Percentiles rank a stretch among this genome's conserved stretches.
Evolutionary conservation across 1,284 basidiomycete species (phyloP).

Genomic region (Pascua guehoae): DNA sequence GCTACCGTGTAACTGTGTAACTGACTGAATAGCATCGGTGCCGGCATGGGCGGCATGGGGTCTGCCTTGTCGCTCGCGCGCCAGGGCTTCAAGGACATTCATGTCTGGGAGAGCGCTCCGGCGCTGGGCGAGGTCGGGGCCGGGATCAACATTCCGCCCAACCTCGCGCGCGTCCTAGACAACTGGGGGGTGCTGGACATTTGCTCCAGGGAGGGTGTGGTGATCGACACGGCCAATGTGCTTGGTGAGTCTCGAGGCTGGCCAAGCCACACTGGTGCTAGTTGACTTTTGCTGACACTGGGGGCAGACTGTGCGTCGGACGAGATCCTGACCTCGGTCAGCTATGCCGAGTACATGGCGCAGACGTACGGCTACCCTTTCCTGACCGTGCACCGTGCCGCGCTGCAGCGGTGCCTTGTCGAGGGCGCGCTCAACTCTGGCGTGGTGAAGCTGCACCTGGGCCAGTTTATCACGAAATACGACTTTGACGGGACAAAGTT

Average conservation of each 20-base stretch:
- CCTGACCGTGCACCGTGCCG: constrained; percentile 41
- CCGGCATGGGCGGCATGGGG: constrained; percentile 33
- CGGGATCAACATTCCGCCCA: constrained; percentile 41
- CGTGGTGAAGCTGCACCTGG: constrained; percentile 36
- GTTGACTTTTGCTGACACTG: not conserved
- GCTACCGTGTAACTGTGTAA: too few relatives aligned
- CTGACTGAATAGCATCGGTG: too few relatives aligned
- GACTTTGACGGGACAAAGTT: constrained; percentile 40
- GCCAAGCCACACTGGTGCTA: not conserved
- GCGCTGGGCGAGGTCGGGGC: constrained; percentile 38
- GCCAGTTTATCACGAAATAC: constrained; percentile 34
- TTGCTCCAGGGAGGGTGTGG: constrained; percentile 32
- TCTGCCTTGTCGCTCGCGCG: constrained; percentile 33
- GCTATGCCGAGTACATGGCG: constrained; percentile 34
- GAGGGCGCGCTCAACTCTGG: constrained; percentile 25
- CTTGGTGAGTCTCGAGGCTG: constrained; percentile 22
- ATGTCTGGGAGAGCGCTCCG: constrained; percentile 33
- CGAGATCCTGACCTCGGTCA: constrained; percentile 34
- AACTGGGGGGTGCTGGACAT: constrained; percentile 28
- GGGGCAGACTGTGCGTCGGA: constrained; percentile 33
- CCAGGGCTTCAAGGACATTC: constrained; percentile 34
- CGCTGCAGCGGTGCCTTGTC: constrained; percentile 40
- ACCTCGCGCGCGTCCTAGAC: constrained; percentile 34
- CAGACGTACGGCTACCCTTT: constrained; percentile 38
- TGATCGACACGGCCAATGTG: constrained; percentile 33